Conservation (phyloP, 352 stramenopile species). For the Phytophthora meadii region DNA sequence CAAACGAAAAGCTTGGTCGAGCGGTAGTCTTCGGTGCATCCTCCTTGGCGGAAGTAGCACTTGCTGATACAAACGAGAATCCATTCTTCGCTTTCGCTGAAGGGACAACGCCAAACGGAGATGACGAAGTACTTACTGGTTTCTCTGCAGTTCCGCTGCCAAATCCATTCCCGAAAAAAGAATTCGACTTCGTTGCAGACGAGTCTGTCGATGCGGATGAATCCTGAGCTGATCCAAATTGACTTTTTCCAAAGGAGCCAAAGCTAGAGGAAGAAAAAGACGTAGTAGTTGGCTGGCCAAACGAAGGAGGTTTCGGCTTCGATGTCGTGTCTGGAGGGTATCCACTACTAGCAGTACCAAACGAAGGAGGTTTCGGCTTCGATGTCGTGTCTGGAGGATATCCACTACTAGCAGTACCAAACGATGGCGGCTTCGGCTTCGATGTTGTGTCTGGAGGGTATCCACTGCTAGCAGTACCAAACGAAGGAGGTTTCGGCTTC, state of each 20-base stretch:
- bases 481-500: conserved; percentile 28
- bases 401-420: conserved; percentile 15
- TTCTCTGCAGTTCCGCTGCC: conserved; percentile 17
- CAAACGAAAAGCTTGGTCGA: conserved; percentile 42
- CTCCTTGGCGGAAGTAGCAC: conserved; percentile 16
- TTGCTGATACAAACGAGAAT: conserved; percentile 31
- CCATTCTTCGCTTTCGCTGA: conserved; percentile 27
- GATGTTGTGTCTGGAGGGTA: conserved; percentile 53
- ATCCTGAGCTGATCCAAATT: conserved; percentile 26
- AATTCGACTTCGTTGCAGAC: conserved; percentile 20
- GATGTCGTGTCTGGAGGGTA: conserved; percentile 48
- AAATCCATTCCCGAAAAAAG: conserved; percentile 29
- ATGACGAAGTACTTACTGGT: conserved; percentile 26
- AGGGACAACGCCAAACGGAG: conserved; percentile 36
- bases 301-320: conserved; percentile 40
- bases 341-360: conserved; percentile 20
- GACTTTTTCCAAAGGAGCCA: conserved; percentile 35
- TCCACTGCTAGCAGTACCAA: conserved; percentile 12
- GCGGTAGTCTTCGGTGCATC: conserved; percentile 13
- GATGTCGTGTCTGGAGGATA: conserved; percentile 54
- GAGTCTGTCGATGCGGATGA: conserved; percentile 3
- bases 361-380: conserved; percentile 41
- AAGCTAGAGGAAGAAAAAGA: conserved; percentile 38
- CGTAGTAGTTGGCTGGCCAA: conserved; percentile 20
- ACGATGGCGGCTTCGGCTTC: conserved; percentile 38